Base-by-base conservation (phyloP, 345 rosid species). In the Jatropha curcas region DNA sequence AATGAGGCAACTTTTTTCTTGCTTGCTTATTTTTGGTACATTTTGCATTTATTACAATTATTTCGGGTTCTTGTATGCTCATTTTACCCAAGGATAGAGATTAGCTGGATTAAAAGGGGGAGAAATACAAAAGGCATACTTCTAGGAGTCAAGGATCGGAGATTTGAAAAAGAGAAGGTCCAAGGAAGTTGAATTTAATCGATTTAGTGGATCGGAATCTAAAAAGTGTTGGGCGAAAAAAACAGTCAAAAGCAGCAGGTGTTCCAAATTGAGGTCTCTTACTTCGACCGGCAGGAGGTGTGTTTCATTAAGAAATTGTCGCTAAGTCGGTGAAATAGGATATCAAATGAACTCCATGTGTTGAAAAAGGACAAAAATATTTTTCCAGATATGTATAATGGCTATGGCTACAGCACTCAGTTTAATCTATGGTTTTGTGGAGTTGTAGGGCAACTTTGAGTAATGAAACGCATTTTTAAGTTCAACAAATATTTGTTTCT, bases 141-240 rank as follows among this genome's bases (percentile, higher is more conserved):
- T 91, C 85, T 95, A 98, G 98, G n/a, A n/a, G 90, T 95, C 72
- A 91, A 93, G 78, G 91, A 91, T 63, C 98, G 93, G 86, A 85
- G n/a, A n/a, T n/a, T 95, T 16, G 99, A 95, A 83, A 93, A 93
- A 79, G 98, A 95, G 91, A 91, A 93, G 83, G 65, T 76, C 28
- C 79, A 87, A 71, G 99, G 99, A 58, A n/a, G 50, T 89, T 2
- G 98, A 95, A 58, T 69, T 91, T n/a, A n/a, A 50, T 82, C 97
- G 0, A 56, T 89, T 62, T 95, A 95, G n/a, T 11, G 99, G 98
- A 17, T 86, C 97, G n/a, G n/a, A n/a, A 46, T 93, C 99, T 0
- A 95, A 92, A 82, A 92, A 82, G 99, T 93, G 62, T 98, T 95
- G 73, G 99, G 99, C n/a, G n/a, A n/a, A n/a, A n/a, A n/a, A n/a